Conservation (phyloP, 1,284 basidiomycete genomes). For the Microstroma glucosiphilum region DNA sequence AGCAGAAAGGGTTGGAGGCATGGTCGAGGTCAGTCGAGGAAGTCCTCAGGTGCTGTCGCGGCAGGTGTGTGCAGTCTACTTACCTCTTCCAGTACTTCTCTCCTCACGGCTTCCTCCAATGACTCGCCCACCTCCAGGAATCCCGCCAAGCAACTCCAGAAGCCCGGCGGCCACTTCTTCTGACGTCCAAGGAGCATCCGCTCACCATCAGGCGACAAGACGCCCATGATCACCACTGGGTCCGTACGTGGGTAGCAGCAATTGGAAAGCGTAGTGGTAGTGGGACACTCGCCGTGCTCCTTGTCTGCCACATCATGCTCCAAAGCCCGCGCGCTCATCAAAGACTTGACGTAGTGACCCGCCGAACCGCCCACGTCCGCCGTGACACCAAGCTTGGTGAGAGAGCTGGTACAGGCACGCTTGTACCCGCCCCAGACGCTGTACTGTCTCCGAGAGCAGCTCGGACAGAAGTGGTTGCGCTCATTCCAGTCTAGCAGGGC, state of each 20-base stretch:
- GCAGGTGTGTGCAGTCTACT: not conserved
- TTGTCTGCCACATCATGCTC: constrained; percentile 18
- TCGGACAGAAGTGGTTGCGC: constrained; percentile 66
- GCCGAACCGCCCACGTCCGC: not conserved
- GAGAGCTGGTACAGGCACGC: constrained; percentile 60
- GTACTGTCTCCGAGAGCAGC: constrained; percentile 74
- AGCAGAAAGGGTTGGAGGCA: not conserved
- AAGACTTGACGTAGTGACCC: not conserved
- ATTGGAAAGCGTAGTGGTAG: constrained; percentile 30
- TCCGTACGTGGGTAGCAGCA: constrained; percentile 45
- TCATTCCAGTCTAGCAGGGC: constrained; percentile 47
- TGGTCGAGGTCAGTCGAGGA: too few relatives aligned
- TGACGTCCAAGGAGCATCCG: constrained; percentile 74
- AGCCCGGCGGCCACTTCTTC: constrained; percentile 58
- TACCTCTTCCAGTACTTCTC: constrained; percentile 86
- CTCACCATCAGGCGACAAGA: constrained; percentile 69
- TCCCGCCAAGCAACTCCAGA: constrained; percentile 47
- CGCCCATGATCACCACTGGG: constrained; percentile 81
- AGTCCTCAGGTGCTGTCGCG: too few relatives aligned
- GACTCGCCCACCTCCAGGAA: constrained; percentile 53
- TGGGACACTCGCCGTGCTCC: constrained; percentile 22
- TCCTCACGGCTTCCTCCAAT: constrained; percentile 84
- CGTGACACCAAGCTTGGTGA: constrained; percentile 25
- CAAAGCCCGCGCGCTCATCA: not conserved
- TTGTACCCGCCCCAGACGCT: constrained; percentile 97